Evolutionary conservation across 2,329 filamentous ascomycete species (phyloP).

Genomic region (Phyllosticta ampelicida): DNA sequence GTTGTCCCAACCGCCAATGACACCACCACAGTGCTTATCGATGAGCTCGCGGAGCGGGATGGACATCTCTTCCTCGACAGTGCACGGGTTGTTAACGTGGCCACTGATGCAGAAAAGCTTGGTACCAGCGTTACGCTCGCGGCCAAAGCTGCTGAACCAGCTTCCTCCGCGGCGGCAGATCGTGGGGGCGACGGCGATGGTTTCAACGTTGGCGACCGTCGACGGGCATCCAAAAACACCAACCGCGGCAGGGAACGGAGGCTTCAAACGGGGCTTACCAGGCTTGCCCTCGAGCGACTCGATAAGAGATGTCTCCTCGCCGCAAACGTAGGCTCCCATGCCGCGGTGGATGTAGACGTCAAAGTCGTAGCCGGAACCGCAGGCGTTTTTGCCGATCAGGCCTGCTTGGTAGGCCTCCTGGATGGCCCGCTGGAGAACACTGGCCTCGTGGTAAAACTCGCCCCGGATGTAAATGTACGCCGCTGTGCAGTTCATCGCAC

Average conservation of each 20-base stretch:
- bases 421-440: conserved; percentile 86
- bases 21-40: conserved; percentile 95
- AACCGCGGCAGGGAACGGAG: conserved; percentile 92
- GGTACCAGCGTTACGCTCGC: conserved; percentile 91
- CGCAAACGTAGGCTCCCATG: conserved; percentile 94
- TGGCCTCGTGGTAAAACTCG: conserved; percentile 94
- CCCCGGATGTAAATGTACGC: conserved; percentile 99
- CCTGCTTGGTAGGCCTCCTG: conserved; percentile 95
- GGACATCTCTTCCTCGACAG: conserved; percentile 98
- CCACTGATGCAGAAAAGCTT: conserved; percentile 98
- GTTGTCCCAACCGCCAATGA: conserved; percentile 96
- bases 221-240: conserved; percentile 97
- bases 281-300: conserved; percentile 98
- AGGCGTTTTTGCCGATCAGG: conserved; percentile 96
- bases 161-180: conserved; percentile 83
- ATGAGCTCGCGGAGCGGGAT: conserved; percentile 94
- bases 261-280: conserved; percentile 96
- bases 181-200: conserved; percentile 85
- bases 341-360: conserved; percentile 95
- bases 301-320: conserved; percentile 95
- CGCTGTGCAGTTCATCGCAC: conserved; percentile 97
- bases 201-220: conserved; percentile 97
- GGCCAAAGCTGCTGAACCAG: conserved; percentile 92
- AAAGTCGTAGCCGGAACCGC: conserved; percentile 93
- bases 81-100: conserved; percentile 96